Conservation (phyloP, 75 land plant genomes). For the Pinus tabuliformis region DNA sequence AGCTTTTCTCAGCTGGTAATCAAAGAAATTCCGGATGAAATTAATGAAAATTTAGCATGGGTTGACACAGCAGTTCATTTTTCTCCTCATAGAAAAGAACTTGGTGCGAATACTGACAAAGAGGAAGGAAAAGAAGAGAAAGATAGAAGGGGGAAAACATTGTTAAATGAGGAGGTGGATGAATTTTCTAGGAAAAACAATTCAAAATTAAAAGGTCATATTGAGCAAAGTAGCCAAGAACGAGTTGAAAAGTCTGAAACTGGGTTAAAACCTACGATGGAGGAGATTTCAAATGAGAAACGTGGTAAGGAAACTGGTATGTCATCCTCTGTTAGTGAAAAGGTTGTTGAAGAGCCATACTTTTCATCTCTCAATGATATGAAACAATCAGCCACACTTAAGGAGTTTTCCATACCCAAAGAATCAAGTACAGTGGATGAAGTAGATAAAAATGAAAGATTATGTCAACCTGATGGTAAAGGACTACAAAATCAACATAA, state of each 20-base stretch:
- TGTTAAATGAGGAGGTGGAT: not conserved
- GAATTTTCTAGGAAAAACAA: not conserved
- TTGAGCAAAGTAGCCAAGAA: not conserved
- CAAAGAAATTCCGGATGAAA: slow-evolving; percentile 1
- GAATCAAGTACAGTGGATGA: not conserved
- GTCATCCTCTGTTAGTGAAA: not conserved
- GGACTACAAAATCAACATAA: not conserved
- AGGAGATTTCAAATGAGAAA: not conserved
- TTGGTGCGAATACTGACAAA: slow-evolving; percentile 4
- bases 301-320: too few species aligned
- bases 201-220: not conserved
- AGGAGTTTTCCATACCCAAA: not conserved
- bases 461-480: not conserved
- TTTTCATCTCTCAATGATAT: not conserved
- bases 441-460: slow-evolving; percentile 5
- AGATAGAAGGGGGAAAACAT: slow-evolving; percentile 7
- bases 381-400: not conserved
- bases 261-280: not conserved
- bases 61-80: not conserved
- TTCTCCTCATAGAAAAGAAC: not conserved
- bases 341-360: not conserved
- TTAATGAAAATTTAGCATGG: not conserved
- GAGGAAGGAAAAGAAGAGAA: slow-evolving; percentile 11
- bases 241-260: not conserved
- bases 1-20: not conserved